Evolutionary conservation across 352 stramenopile genomes (phyloP), one percentile per base, ranked within the genome.

Genomic region (Globisporangium alternatum): DNA sequence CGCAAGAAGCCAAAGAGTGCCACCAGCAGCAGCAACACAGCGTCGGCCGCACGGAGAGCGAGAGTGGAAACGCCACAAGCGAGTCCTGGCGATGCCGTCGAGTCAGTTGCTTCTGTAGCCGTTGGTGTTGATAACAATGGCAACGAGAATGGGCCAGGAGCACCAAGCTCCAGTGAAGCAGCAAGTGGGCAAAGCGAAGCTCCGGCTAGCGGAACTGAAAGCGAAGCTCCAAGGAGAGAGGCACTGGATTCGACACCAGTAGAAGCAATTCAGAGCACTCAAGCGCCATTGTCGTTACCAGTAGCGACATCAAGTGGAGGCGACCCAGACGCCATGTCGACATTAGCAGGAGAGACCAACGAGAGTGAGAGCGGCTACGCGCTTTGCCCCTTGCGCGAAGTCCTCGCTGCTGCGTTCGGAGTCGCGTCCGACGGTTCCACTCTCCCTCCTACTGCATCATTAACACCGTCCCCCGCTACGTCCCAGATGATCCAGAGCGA

Each of bases 371-470:
- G 7, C 1, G 64, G 62, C 13, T 85, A 85, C 41, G 63, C 64
- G 12, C 53, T 85, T 22, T 64, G 74, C 21, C 57, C 72, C 3
- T 45, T 85, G 5, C 62, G 76, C 31, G 30, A 39, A 3, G 77
- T 81, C 31, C 57, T 85, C 0, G 66, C 52, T 10, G 59, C 61
- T 39, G 64, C 71, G 13, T 81, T 85, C 69, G 67, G 64, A 13
- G 59, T 63, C 5, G 30, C 64, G 5, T 7, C 51, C 25, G 68
- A 78, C 58, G 69, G 60, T 25, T 53, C 28, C 37, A 67, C 44
- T 37, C 22, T 47, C 30, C 53, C 12, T 55, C 69, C 72, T 37
- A 33, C 66, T 10, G 56, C 59, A n/a, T 60, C 60, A 39, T 17
- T 17, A 37, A 0, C 5, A 5, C 25, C 17, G 3, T 19, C 30